phyloP scores from a whole-genome alignment of 2,329 filamentous ascomycete species.

The Scytalidium lignicola region DNA sequence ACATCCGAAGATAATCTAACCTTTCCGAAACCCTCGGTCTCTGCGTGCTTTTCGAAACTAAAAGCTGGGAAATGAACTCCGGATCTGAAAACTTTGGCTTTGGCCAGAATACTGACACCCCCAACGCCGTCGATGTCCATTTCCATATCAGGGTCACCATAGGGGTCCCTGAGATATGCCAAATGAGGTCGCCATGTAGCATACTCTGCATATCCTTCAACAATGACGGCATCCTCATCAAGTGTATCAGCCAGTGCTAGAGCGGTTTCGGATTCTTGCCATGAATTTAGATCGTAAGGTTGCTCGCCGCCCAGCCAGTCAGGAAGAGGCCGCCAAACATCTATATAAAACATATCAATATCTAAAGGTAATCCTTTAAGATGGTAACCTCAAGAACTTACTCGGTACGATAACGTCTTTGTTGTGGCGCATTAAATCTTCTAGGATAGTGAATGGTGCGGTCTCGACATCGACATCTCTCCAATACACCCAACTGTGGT shows the following conservation, averaged over 20 bases:
- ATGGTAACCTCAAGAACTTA: slow-evolving; percentile 45
- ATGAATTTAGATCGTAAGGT: slow-evolving; percentile 96
- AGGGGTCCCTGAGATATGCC: slow-evolving; percentile 92
- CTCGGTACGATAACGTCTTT: slow-evolving; percentile 98
- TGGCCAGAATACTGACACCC: slow-evolving; percentile 94
- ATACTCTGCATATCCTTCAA: slow-evolving; percentile 98
- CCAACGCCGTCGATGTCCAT: slow-evolving; percentile 99
- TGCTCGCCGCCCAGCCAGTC: slow-evolving; percentile 99
- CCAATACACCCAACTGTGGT: slow-evolving; percentile 99
- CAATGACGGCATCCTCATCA: slow-evolving; percentile 97
- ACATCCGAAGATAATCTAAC: slow-evolving; percentile 41
- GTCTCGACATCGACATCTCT: slow-evolving; percentile 98
- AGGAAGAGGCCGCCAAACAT: slow-evolving; percentile 97
- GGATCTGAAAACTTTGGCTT: slow-evolving; percentile 89
- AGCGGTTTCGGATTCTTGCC: slow-evolving; percentile 98
- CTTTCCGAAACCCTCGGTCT: slow-evolving; percentile 98
- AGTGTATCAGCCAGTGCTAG: slow-evolving; percentile 88
- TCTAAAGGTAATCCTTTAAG: slow-evolving; percentile 3
- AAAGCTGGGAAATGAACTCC: slow-evolving; percentile 98
- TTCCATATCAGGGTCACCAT: slow-evolving; percentile 97
- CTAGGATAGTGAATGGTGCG: slow-evolving; percentile 90
- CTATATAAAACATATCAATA: slow-evolving; percentile 38
- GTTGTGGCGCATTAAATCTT: slow-evolving; percentile 97
- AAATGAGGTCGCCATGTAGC: slow-evolving; percentile 97
- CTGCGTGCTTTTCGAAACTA: slow-evolving; percentile 96